Conservation (phyloP, 768 basidiomycete species). For the Austroboletus festivus region DNA sequence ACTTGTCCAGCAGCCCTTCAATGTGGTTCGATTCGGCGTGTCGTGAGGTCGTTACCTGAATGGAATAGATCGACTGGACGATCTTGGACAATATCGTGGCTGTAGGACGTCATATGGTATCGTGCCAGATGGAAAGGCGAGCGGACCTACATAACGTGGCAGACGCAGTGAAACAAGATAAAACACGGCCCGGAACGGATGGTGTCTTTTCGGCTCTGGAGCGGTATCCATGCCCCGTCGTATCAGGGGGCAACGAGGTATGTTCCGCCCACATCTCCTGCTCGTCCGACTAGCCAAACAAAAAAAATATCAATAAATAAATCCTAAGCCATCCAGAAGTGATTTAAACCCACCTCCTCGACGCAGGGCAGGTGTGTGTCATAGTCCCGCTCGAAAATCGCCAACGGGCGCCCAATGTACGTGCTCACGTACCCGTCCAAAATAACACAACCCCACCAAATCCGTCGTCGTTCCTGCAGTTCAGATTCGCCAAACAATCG, state of each 20-base stretch:
- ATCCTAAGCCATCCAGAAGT: background rate
- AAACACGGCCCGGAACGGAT: constrained; percentile 44
- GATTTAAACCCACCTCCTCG: constrained; percentile 45
- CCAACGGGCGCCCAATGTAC: constrained; percentile 75
- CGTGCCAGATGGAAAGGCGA: too few relatives aligned
- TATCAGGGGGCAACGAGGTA: constrained; percentile 31
- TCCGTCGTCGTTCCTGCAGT: constrained; percentile 65
- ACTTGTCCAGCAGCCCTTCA: constrained; percentile 65
- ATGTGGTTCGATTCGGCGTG: constrained; percentile 55
- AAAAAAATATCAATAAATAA: constrained; percentile 12
- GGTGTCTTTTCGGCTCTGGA: constrained; percentile 10
- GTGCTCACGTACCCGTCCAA: constrained; percentile 79
- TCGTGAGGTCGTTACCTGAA: constrained; percentile 52
- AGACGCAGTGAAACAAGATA: constrained; percentile 80
- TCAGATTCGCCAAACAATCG: constrained; percentile 57
- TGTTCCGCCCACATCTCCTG: constrained; percentile 51
- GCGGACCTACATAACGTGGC: constrained; percentile 59
- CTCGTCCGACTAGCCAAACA: constrained; percentile 54
- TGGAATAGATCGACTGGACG: constrained; percentile 69
- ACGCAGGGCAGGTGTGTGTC: constrained; percentile 66
- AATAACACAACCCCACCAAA: constrained; percentile 77
- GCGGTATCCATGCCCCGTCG: constrained; percentile 30
- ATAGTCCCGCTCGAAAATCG: constrained; percentile 73
- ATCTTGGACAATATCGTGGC: constrained; percentile 68
- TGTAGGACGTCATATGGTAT: too few relatives aligned